A percentile compares a stretch with the other conserved stretches of the same genome.
These are phyloP conservation scores for Nannochloropsis gaditana DNA, from an alignment of 108 stramenopile genomes.

Conservation along the genomic window DNA sequence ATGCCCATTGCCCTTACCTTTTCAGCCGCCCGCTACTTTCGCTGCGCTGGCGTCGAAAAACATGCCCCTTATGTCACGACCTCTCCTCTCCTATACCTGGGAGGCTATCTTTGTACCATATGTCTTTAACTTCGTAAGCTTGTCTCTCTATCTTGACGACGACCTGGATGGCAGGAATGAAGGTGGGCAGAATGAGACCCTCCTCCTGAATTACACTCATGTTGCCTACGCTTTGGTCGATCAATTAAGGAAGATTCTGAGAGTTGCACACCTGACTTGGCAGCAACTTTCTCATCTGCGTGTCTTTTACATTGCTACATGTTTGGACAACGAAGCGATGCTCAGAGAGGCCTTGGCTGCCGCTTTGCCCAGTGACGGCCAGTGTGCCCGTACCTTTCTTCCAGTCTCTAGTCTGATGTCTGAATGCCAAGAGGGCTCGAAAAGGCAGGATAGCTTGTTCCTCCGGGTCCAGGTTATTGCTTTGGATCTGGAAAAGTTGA, in stretches of 20 bases:
- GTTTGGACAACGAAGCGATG: not conserved
- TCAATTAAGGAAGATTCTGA: not conserved
- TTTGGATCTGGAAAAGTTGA: not conserved
- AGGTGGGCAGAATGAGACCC: not conserved
- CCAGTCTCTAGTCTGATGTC: not conserved
- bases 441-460: not conserved
- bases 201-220: not conserved
- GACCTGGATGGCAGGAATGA: not conserved
- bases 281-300: not conserved
- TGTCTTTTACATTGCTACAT: not conserved
- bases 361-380: not conserved
- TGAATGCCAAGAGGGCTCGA: not conserved
- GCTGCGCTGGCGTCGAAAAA: not conserved
- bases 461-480: not conserved
- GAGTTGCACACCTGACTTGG: not conserved
- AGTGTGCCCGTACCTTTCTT: slow-evolving; percentile 7
- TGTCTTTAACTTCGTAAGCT: not conserved
- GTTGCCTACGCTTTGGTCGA: not conserved
- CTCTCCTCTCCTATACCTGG: not conserved
- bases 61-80: no score
- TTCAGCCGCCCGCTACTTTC: slow-evolving; percentile 2
- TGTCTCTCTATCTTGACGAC: not conserved
- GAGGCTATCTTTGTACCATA: not conserved
- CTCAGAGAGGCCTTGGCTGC: slow-evolving; percentile 15
- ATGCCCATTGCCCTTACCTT: not conserved